phyloP scores from a whole-genome alignment of 768 basidiomycete species.

The Pholiota molesta region DNA sequence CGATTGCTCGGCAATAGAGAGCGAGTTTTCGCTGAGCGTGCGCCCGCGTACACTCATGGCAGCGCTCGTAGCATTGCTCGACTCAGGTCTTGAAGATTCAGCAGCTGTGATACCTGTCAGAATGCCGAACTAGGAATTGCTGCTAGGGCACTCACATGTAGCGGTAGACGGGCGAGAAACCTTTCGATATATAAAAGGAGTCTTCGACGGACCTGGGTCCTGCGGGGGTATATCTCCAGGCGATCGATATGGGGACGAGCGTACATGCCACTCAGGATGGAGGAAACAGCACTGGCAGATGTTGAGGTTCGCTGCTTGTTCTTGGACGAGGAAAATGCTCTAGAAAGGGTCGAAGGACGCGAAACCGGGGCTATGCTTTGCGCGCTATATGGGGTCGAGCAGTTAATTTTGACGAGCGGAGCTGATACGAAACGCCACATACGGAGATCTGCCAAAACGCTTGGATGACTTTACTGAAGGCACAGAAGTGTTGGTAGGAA shows the following conservation, averaged over 20 bases:
- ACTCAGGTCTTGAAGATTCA: background rate
- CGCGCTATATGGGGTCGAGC: background rate
- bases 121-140: background rate
- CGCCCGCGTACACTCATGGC: background rate
- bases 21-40: background rate
- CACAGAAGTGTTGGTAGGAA: background rate
- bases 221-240: background rate
- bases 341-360: background rate
- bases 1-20: background rate
- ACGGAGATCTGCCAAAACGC: background rate
- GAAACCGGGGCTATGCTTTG: slow-evolving; percentile 1
- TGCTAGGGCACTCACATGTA: background rate
- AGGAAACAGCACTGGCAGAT: slow-evolving; percentile 4
- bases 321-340: background rate
- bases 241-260: background rate
- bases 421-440: background rate
- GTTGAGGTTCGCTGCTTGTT: background rate
- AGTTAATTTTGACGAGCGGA: background rate
- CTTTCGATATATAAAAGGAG: slow-evolving; percentile 2
- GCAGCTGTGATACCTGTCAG: background rate
- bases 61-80: background rate
- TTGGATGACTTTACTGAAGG: background rate
- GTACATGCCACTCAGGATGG: slow-evolving; percentile 14
- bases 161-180: background rate
- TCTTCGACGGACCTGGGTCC: background rate